Conservation (phyloP, 1,284 basidiomycete species). For the Ganoderma multipileum region DNA sequence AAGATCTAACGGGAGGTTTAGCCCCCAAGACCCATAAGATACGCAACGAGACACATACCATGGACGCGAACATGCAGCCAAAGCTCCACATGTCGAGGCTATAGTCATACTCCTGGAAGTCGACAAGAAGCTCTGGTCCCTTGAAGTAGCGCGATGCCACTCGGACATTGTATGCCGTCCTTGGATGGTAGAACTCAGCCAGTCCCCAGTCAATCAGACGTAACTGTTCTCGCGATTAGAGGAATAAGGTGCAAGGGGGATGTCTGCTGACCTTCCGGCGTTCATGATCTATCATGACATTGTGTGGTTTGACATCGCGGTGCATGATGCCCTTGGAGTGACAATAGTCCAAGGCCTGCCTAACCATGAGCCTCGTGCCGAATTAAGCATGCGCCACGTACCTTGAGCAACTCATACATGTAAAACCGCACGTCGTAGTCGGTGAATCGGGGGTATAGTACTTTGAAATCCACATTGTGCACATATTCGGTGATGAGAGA, state of each 20-base stretch:
- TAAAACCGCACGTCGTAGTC: slow-evolving; percentile 97
- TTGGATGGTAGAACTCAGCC: slow-evolving; percentile 98
- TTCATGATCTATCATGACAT: slow-evolving; percentile 99
- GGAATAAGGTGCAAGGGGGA: background rate
- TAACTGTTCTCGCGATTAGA: slow-evolving; percentile 55
- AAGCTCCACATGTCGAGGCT: slow-evolving; percentile 98
- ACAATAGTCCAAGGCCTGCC: slow-evolving; percentile 93
- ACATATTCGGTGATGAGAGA: slow-evolving; percentile 99
- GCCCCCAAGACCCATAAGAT: background rate
- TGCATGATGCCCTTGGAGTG: slow-evolving; percentile 99
- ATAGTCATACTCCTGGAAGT: slow-evolving; percentile 98
- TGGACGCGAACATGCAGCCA: slow-evolving; percentile 99
- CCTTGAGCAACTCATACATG: slow-evolving; percentile 96
- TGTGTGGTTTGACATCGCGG: slow-evolving; percentile 98
- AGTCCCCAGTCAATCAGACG: slow-evolving; percentile 99
- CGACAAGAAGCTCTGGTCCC: slow-evolving; percentile 95
- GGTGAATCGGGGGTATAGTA: slow-evolving; percentile 93
- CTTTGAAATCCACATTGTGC: slow-evolving; percentile 98
- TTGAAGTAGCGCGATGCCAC: slow-evolving; percentile 99
- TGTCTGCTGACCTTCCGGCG: slow-evolving; percentile 77
- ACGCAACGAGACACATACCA: slow-evolving; percentile 62
- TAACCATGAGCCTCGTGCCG: slow-evolving; percentile 11
- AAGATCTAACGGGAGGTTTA: slow-evolving; percentile 75
- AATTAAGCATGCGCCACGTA: slow-evolving; percentile 36
- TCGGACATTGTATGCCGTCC: slow-evolving; percentile 97